Percentiles rank a stretch among this genome's conserved stretches.
phyloP scores from a whole-genome alignment of 345 rosid species.

The Pseudoturritis turrita region DNA sequence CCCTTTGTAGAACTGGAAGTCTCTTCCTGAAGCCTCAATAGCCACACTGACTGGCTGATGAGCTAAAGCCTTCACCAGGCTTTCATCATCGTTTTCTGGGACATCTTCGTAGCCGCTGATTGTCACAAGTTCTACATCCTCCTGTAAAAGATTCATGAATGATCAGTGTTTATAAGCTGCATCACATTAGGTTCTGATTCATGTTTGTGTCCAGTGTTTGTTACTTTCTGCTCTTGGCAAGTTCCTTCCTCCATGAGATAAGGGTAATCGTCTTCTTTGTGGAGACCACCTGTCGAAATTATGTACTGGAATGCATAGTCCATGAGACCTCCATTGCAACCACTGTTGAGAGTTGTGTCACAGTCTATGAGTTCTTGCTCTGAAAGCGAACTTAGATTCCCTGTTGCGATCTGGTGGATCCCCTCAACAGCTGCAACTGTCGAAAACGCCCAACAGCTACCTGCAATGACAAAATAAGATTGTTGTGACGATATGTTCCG shows the following conservation, averaged over 20 bases:
- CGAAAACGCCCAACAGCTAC: slow-evolving; percentile 98
- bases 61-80: slow-evolving; percentile 66
- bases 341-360: slow-evolving; percentile 53
- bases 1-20: slow-evolving; percentile 73
- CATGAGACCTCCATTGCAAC: slow-evolving; percentile 93
- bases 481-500: not conserved
- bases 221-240: slow-evolving; percentile 62
- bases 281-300: slow-evolving; percentile 67
- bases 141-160: slow-evolving; percentile 36
- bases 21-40: slow-evolving; percentile 76
- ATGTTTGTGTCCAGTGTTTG: not conserved
- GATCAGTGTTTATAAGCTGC: not conserved
- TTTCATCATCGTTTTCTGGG: slow-evolving; percentile 49
- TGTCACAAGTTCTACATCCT: slow-evolving; percentile 48
- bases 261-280: slow-evolving; percentile 75
- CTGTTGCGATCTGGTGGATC: slow-evolving; percentile 73
- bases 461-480: slow-evolving; percentile 28
- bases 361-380: slow-evolving; percentile 94
- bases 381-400: slow-evolving; percentile 58
- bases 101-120: slow-evolving; percentile 70
- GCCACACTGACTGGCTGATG: slow-evolving; percentile 78
- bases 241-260: slow-evolving; percentile 51
- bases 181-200: not conserved
- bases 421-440: slow-evolving; percentile 88
- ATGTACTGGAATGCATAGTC: slow-evolving; percentile 79